Conservation (phyloP, 1,139 yeast genomes). For the Arxiozyma heterogenica region DNA sequence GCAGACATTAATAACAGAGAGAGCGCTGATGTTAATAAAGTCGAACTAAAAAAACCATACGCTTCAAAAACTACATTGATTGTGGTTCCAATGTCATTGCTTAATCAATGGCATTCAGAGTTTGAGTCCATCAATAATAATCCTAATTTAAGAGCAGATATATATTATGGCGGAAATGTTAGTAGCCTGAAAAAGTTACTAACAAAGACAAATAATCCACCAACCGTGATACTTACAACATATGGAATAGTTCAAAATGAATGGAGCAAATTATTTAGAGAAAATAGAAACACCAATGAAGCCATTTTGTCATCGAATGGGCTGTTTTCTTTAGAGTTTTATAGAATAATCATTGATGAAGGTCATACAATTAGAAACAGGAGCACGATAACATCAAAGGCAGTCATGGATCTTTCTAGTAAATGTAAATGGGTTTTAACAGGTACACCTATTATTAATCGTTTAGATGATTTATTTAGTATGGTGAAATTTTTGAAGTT, state of each 20-base stretch:
- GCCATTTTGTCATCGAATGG: conserved; percentile 35
- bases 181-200: conserved; percentile 36
- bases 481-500: conserved; percentile 63
- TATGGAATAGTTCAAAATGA: conserved; percentile 84
- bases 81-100: conserved; percentile 83
- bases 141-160: conserved; percentile 37
- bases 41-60: conserved; percentile 32
- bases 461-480: conserved; percentile 79
- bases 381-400: conserved; percentile 69
- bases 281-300: conserved; percentile 2
- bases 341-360: conserved; percentile 79
- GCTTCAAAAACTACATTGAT: conserved; percentile 69
- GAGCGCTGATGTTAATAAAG: not conserved
- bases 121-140: conserved; percentile 51
- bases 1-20: conserved; percentile 3
- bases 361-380: conserved; percentile 86
- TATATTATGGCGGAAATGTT: conserved; percentile 69
- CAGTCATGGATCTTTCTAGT: conserved; percentile 58
- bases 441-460: conserved; percentile 89
- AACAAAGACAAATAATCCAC: conserved; percentile 36
- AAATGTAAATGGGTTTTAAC: conserved; percentile 78
- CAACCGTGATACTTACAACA: conserved; percentile 73
- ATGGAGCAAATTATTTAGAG: conserved; percentile 33
- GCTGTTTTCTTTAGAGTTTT: conserved; percentile 63
- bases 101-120: conserved; percentile 88